Percentiles rank a stretch among this genome's conserved stretches.
phyloP scores from a whole-genome alignment of 164 flowering plant genomes.

The Litsea cubeba region DNA sequence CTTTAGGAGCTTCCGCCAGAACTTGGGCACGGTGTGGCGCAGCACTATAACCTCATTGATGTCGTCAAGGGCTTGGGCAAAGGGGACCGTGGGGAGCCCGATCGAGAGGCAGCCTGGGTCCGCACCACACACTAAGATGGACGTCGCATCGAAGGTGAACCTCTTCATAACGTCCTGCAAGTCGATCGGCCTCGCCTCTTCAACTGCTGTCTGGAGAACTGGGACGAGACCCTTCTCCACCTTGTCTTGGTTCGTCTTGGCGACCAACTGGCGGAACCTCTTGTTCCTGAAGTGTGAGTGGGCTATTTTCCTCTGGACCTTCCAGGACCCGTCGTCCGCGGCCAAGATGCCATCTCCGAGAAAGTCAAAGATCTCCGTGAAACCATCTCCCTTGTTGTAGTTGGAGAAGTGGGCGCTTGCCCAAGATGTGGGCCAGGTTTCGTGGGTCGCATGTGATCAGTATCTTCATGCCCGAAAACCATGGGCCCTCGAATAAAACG shows the following conservation, averaged over 20 bases:
- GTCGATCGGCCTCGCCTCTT: slow-evolving; percentile 19
- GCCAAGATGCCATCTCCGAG: slow-evolving; percentile 49
- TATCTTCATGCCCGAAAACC: slow-evolving; percentile 16
- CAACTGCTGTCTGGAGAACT: slow-evolving; percentile 12
- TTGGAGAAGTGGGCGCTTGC: slow-evolving; percentile 30
- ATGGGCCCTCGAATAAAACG: slow-evolving; percentile 16
- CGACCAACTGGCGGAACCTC: slow-evolving; percentile 15
- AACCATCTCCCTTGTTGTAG: slow-evolving; percentile 32
- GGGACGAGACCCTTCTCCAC: slow-evolving; percentile 25
- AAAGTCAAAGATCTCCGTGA: slow-evolving; percentile 28
- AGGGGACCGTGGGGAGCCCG: slow-evolving; percentile 21
- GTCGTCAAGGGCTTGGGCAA: slow-evolving; percentile 29
- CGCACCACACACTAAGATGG: slow-evolving; percentile 19
- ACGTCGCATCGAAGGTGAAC: slow-evolving; percentile 30
- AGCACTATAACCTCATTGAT: slow-evolving; percentile 19
- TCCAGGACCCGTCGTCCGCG: slow-evolving; percentile 21
- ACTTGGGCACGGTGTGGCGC: slow-evolving; percentile 24
- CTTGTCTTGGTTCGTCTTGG: slow-evolving; percentile 9
- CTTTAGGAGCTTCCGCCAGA: slow-evolving; percentile 32
- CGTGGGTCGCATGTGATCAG: slow-evolving; percentile 27
- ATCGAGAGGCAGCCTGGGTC: slow-evolving; percentile 22
- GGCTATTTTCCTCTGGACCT: slow-evolving; percentile 13
- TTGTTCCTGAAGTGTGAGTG: not conserved
- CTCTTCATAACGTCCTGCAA: slow-evolving; percentile 35
- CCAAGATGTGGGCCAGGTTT: slow-evolving; percentile 25